Evolutionary conservation across 306 rosid genomes (phyloP), one percentile per base, ranked within the genome.

Genomic region (Gastrolobium villosum): DNA sequence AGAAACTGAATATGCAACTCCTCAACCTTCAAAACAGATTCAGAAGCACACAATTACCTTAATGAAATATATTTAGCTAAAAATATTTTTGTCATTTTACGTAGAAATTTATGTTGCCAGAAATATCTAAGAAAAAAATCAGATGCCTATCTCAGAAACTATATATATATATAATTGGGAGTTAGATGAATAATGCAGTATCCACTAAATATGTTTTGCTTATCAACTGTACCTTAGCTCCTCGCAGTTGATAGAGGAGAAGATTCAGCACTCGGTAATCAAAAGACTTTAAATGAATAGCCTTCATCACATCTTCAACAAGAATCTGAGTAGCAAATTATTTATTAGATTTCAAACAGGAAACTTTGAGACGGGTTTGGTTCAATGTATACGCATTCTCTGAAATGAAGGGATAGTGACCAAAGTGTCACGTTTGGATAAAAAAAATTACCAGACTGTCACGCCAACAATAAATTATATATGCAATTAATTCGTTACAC

Each of bases 1-100:
- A 94, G 90, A 77, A 94, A 94, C 49, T 90, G 93, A 97, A 94
- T 92, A 82, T 94, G 96, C 89, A 94, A 80, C 86, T 90, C 93
- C 64, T 88, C 85, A 60, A 89, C 91, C 97, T 94, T 88, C 77
- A 86, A 36, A 74, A 82, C 70, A 77, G 81, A 82, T 90, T 88
- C 78, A 72, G 76, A 82, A 79, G 71, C 84, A 76, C 52, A 80
- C 36, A 77, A 65, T 81, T 75, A 77, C 67, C 63, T 83, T n/a
- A 53, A 72, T 50, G 61, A 59, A 54, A 74, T 48, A 74, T 37
- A 52, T 72, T 66, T 72, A 67, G 39, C 35, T 43, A 75, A 69
- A 35, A 73, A 67, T 0, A 1, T 71, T 46, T 64, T 54, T 7
- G 48, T 61, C 70, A 28, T 3, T 30, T 8, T 13, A 61, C 13